Base-by-base conservation (phyloP, 2,329 filamentous ascomycete genomes). In the Aspergillus ochraceus region DNA sequence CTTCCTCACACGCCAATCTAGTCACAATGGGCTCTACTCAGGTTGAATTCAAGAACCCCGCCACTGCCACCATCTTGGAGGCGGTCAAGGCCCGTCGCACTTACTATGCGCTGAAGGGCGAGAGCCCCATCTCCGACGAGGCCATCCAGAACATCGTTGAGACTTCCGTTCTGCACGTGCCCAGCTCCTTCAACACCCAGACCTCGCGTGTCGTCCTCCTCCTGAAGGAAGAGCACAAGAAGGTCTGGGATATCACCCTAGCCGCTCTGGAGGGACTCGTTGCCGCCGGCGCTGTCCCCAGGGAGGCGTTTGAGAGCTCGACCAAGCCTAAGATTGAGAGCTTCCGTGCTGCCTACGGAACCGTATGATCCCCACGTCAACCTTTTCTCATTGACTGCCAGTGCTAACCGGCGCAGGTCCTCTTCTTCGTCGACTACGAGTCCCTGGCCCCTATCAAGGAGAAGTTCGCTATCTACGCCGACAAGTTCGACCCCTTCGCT, bases 151-250 rank as follows among this genome's bases (percentile, higher is more conserved):
- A 62, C 22, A 69, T 75, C 50, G 68, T 74, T 19, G 54, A 65
- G 46, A 64, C 69, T 50, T 80, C 86, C 50, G 79, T 94, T 66
- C 82, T 86, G 57, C 83, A 91, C 74, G 83, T 88, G 1, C 92
- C 92, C 54, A 89, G 85, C 55, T 88, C 88, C 66, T 97, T 96
- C 88, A 96, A 97, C 86, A 89, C 86, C 50, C 92, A 96, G 82
- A 87, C 86, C 68, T 88, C 90, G 68, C 88, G 93, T 62, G 80
- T 89, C 59, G 84, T 96, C 49, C 84, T 96, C 57, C 86, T 97
- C 58, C 83, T 94, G 71, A 90, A 89, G 74, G 86, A 86, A 66
- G 90, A 96, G 77, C 92, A 97, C 82, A 86, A 92, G 71, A 91
- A 91, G 83, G 86, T 96, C 70, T 97, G 92, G 92, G 87, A 91